Percentiles rank a stretch among this genome's conserved stretches.
phyloP scores from a whole-genome alignment of 73 alveolate genomes.

The Paramecium biaurelia region DNA sequence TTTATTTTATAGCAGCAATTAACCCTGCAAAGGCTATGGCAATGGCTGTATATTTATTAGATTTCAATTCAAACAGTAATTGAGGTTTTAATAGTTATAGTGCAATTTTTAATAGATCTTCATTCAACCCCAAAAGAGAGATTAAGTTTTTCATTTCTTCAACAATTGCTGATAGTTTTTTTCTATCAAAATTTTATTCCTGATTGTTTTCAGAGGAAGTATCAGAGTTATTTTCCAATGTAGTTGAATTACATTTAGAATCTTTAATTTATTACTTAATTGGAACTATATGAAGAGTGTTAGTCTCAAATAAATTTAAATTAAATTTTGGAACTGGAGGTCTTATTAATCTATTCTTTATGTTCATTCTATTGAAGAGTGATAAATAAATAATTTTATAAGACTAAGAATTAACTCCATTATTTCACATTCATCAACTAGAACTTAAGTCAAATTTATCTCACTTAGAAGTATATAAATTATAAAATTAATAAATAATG shows the following conservation, averaged over 20 bases:
- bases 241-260: neutral
- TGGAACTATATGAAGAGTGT: neutral
- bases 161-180: neutral
- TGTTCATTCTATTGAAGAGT: neutral
- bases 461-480: neutral
- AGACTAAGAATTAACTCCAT: neutral
- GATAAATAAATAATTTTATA: neutral
- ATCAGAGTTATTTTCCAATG: neutral
- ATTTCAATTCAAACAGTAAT: neutral
- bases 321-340: conserved; percentile 53
- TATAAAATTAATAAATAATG: neutral
- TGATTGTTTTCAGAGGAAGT: neutral
- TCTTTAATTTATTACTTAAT: neutral
- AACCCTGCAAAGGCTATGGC: conserved; percentile 4
- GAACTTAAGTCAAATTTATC: neutral
- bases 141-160: neutral
- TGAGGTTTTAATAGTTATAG: neutral
- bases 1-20: neutral
- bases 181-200: neutral
- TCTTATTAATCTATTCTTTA: neutral
- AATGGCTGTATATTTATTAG: neutral
- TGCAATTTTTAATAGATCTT: neutral
- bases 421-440: neutral
- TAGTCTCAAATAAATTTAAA: neutral
- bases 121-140: neutral